A percentile compares a stretch with the other conserved stretches of the same genome.
These are phyloP conservation scores for Aspergillus novoparasiticus DNA, from an alignment of 2,329 filamentous ascomycete genomes.

Conservation along the genomic window DNA sequence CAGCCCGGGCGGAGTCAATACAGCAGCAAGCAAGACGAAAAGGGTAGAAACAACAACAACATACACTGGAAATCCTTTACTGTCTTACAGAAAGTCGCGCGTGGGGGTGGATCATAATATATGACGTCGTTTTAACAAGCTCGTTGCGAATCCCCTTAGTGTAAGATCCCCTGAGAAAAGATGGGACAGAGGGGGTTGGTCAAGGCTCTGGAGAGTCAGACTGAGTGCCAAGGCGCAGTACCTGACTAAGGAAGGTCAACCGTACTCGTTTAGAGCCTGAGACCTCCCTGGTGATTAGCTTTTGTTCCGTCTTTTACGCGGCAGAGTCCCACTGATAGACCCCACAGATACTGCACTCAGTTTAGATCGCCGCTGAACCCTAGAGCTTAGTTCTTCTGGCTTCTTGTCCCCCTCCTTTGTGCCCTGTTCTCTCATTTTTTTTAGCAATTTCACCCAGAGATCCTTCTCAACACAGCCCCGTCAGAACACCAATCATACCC, in stretches of 20 bases:
- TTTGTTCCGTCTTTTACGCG: constrained; percentile 4
- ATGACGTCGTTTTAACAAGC: constrained; percentile 5
- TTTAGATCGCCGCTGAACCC: constrained; percentile 1
- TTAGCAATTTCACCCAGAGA: background rate
- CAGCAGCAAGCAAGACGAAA: background rate
- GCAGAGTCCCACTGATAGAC: background rate
- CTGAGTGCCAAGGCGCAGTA: background rate
- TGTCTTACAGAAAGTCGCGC: background rate
- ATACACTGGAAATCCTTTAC: background rate
- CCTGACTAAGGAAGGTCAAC: background rate
- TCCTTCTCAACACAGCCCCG: background rate
- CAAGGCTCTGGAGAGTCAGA: background rate
- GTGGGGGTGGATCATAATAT: constrained; percentile 7
- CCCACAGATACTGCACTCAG: background rate
- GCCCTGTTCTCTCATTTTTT: background rate
- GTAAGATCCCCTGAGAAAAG: background rate
- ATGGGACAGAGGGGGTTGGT: background rate
- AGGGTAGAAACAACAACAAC: background rate
- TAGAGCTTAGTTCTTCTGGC: background rate
- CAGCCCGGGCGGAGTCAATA: background rate
- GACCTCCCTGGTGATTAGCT: background rate
- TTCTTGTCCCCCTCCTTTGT: background rate
- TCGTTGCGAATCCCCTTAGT: background rate
- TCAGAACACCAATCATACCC: background rate
- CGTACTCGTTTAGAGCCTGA: background rate